phyloP scores from a whole-genome alignment of 2,329 filamentous ascomycete species.

The Knoxdaviesia capensis region DNA sequence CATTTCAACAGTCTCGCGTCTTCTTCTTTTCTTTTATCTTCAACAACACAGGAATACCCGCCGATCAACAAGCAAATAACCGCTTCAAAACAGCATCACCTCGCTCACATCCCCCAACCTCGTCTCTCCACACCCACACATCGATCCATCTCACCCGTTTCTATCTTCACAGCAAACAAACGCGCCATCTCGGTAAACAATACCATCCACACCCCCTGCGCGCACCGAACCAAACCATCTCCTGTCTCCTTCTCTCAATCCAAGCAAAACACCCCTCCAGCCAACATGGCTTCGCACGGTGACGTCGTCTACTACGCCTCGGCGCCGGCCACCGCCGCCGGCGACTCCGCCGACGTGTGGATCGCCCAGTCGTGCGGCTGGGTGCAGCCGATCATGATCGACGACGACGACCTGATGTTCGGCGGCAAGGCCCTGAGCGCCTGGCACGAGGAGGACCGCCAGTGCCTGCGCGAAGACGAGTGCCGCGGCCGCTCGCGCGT shows the following conservation, averaged over 20 bases:
- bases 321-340: slow-evolving; percentile 1
- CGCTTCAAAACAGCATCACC: no score
- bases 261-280: no score
- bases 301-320: not conserved
- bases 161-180: no score
- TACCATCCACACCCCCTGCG: no score
- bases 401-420: slow-evolving; percentile 40
- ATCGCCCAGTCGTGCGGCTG: slow-evolving; percentile 15
- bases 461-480: slow-evolving; percentile 19
- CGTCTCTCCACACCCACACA: no score
- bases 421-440: slow-evolving; percentile 37
- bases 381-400: slow-evolving; percentile 35
- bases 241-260: no score
- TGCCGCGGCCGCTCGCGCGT: slow-evolving; percentile 18
- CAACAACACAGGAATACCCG: no score
- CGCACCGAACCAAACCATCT: no score
- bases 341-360: slow-evolving; percentile 1
- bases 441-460: slow-evolving; percentile 39
- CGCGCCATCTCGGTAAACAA: no score
- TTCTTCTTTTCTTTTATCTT: not conserved
- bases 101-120: no score
- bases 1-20: not conserved
- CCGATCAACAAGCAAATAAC: no score
- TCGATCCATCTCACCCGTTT: no score
- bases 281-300: slow-evolving; percentile 2